Base-by-base conservation (phyloP, 2,329 filamentous ascomycete genomes). In the Metarhizium robertsii region DNA sequence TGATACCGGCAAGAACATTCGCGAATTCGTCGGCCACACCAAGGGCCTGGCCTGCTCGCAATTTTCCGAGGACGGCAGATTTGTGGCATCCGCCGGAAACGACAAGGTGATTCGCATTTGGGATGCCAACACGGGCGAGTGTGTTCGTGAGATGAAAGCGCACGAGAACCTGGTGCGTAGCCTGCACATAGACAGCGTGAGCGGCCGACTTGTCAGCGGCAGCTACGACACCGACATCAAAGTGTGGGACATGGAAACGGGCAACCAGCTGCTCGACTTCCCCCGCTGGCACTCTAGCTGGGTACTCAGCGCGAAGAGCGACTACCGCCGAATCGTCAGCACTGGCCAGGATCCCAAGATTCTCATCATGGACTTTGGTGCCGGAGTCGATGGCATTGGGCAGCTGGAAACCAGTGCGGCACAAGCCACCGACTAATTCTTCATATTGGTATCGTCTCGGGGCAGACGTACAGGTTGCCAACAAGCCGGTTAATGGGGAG, bases 181-280 rank as follows among this genome's bases (percentile, higher is more conserved):
- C 52, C 75, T 99, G 57, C 92, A 96, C 75, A 84, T 97, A 59
- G 94, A 99, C 71, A 90, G 85, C 54, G 80, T 88, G 55, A 94
- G 90, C 65, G 87, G 88, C 18, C 84, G 94, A 51, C 84, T 99
- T 34, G 81, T 99, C 57, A 95, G 89, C 61, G 94, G 90, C 18
- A 94, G 88, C 67, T 99, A 99, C 69, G 94, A 99, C 68, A 89
- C 90, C 64, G 92, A 92, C 64, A 92, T 99, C 68, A 95, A 95
- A 68, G 90, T 97, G 1, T 96, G 91, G 71, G 88, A 96, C 68
- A 87, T 94, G 73, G 84, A 86, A 60, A 87, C 86, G 2, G 92
- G 92, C 38, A 76, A 85, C 50, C 79, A 90, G 62, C 80, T 92
- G 58, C 82, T 95, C 59, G 86, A 91, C 63, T 92, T 96, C 65